Conservation (phyloP, 495 filamentous ascomycete species). For the Penicillium waksmanii region DNA sequence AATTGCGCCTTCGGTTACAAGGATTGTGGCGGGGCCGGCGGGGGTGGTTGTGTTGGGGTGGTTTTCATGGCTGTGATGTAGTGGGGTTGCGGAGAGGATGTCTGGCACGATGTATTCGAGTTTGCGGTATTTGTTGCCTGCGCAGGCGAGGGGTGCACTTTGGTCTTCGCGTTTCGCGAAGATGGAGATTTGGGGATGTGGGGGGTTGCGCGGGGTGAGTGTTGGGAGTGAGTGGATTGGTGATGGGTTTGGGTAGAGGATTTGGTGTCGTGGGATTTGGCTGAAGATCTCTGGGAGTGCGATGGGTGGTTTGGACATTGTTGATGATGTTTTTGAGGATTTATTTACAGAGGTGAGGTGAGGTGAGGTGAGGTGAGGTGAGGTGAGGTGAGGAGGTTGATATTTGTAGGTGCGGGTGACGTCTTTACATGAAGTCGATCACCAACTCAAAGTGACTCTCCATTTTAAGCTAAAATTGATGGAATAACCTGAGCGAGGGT, state of each 20-base stretch:
- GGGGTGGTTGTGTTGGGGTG: constrained; percentile 15
- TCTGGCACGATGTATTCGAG: constrained; percentile 48
- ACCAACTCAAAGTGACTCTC: no score
- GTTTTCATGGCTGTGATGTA: constrained; percentile 26
- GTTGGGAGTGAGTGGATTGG: constrained; percentile 39
- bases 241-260: constrained; percentile 38
- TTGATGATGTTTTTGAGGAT: not conserved
- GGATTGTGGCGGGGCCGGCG: constrained; percentile 28
- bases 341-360: not conserved
- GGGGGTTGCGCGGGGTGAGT: constrained; percentile 18
- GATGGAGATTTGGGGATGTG: constrained; percentile 29
- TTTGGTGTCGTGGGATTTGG: constrained; percentile 36
- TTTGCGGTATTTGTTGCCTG: constrained; percentile 51
- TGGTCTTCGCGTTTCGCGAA: constrained; percentile 48
- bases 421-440: no score
- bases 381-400: no score
- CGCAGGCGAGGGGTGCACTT: constrained; percentile 37
- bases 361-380: not conserved
- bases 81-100: constrained; percentile 29
- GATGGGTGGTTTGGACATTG: constrained; percentile 12
- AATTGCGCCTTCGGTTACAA: constrained; percentile 47
- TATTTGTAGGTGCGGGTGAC: no score
- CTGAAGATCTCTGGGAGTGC: constrained; percentile 32
- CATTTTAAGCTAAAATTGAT: no score
- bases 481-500: no score